phyloP scores from a whole-genome alignment of 139 green algal species.

The Micromonas commoda region DNA sequence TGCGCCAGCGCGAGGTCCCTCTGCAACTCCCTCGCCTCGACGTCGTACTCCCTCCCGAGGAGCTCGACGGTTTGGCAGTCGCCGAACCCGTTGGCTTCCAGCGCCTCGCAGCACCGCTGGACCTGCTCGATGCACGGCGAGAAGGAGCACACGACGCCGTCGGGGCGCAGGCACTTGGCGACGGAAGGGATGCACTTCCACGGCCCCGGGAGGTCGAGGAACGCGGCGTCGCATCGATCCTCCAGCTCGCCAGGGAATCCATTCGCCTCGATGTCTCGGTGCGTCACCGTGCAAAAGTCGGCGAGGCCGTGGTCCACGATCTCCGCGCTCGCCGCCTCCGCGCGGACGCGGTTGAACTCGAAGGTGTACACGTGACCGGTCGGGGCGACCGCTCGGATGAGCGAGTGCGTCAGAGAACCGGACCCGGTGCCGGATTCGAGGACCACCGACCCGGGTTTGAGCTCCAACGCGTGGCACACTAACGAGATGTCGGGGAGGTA shows the following conservation, averaged over 20 bases:
- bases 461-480: conserved; percentile 65
- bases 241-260: conserved; percentile 69
- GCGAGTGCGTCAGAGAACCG: conserved; percentile 80
- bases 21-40: conserved; percentile 1
- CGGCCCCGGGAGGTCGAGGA: conserved; percentile 90
- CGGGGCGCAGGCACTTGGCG: conserved; percentile 54
- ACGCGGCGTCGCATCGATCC: conserved; percentile 68
- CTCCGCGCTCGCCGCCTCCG: conserved; percentile 47
- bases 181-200: conserved; percentile 68
- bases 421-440: conserved; percentile 62
- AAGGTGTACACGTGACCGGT: conserved; percentile 81
- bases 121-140: conserved; percentile 98
- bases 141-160: conserved; percentile 85
- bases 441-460: conserved; percentile 65
- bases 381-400: conserved; percentile 73
- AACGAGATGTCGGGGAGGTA: conserved; percentile 61
- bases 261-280: conserved; percentile 72
- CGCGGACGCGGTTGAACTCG: conserved; percentile 81
- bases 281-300: conserved; percentile 40
- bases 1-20: not conserved
- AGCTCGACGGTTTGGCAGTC: conserved; percentile 22
- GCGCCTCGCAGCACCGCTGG: conserved; percentile 48
- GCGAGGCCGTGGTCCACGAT: conserved; percentile 45
- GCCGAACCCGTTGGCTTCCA: conserved; percentile 28
- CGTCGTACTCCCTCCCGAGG: conserved; percentile 23